phyloP scores from a whole-genome alignment of 177 flowering plant species.

The Vitis hybrid region DNA sequence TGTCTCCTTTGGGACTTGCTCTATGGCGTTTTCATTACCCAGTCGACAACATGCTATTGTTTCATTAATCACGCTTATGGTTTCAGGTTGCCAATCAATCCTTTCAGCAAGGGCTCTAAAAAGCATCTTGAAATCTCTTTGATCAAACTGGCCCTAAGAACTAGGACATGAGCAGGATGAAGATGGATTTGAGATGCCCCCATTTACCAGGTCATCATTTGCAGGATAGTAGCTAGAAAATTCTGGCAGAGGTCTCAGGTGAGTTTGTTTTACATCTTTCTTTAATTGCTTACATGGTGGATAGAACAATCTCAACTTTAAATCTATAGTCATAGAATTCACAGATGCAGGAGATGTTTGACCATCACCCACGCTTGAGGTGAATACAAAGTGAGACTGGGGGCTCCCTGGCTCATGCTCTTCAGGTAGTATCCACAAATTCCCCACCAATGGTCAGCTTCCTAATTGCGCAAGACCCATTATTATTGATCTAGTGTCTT shows the following conservation, averaged over 20 bases:
- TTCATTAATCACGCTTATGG: conserved; percentile 51
- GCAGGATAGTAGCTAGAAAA: conserved; percentile 26
- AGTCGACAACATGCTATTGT: conserved; percentile 43
- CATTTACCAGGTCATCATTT: conserved; percentile 16
- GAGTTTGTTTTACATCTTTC: conserved; percentile 16
- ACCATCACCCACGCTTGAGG: conserved; percentile 26
- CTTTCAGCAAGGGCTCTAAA: conserved; percentile 45
- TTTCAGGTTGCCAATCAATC: conserved; percentile 69
- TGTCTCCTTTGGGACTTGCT: conserved; percentile 47
- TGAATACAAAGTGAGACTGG: conserved; percentile 24
- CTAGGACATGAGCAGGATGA: conserved; percentile 37
- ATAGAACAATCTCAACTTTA: conserved; percentile 51
- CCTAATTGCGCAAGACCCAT: too few species aligned
- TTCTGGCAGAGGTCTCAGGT: conserved; percentile 19
- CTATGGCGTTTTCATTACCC: conserved; percentile 38
- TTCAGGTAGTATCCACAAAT: conserved; percentile 2
- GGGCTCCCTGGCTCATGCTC: conserved; percentile 23
- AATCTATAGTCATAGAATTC: conserved; percentile 58
- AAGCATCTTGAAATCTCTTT: conserved; percentile 52
- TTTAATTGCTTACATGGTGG: conserved; percentile 20
- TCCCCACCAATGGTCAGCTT: too few species aligned
- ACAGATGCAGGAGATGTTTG: conserved; percentile 35
- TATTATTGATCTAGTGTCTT: too few species aligned
- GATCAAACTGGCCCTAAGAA: conserved; percentile 25
- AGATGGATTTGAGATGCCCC: conserved; percentile 20